Base-by-base conservation (phyloP, 1,284 basidiomycete species). In the Caloboletus firmus region DNA sequence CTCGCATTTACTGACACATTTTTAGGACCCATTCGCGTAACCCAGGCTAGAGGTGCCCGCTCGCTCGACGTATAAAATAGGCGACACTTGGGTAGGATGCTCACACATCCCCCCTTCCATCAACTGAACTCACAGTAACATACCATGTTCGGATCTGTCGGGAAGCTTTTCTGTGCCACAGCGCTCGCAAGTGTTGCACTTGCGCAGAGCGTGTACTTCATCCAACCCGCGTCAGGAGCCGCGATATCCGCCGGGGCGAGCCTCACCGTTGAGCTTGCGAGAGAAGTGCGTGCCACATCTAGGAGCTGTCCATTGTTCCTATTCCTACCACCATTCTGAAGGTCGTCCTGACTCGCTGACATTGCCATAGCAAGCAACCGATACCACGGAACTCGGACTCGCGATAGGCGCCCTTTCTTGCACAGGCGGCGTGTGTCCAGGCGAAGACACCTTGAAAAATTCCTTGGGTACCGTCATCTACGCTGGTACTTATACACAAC, bases 401-500 rank as follows among this genome's bases (percentile, higher is more conserved):
- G 76, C 74, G 24, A 76, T 83, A 55, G 74, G 62, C 1, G 45
- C 75, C n/a, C 59, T 64, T 39, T 61, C 67, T 17, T 81, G 79
- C 57, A 20, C 58, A 55, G 11, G 0, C 0, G 50, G 34, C n/a
- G n/a, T n/a, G n/a, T n/a, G n/a, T n/a, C n/a, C n/a, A n/a, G n/a
- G n/a, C n/a, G n/a, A n/a, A n/a, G n/a, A n/a, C n/a, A n/a, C n/a
- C n/a, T n/a, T n/a, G n/a, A n/a, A n/a, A n/a, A n/a, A n/a, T n/a
- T n/a, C n/a, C 2, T 60, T 83, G 17, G 80, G 79, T 2, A 59
- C 51, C 11, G 58, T 79, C 52, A 67, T 82, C 26, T 82, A 81
- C 64, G 66, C 65, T 17, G 80, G 81, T 6, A 51, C 62, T 0
- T 84, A 72, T 64, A 55, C 68, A 17, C 80, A 80, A 0, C 45